A percentile compares a stretch with the other conserved stretches of the same genome.
These are phyloP conservation scores for Suillus brevipes DNA, from an alignment of 768 basidiomycete species.

Conservation along the genomic window DNA sequence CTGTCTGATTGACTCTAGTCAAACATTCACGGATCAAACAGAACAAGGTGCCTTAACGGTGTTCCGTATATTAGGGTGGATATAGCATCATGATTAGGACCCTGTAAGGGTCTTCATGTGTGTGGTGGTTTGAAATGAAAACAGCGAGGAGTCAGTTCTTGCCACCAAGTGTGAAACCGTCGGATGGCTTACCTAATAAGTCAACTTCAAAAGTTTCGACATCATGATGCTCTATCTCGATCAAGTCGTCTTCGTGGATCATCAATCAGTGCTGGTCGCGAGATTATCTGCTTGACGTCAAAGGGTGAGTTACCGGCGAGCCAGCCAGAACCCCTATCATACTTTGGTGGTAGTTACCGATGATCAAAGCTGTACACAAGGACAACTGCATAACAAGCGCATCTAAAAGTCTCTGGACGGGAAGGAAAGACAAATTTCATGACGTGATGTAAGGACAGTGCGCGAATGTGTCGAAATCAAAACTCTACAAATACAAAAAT, in stretches of 20 bases:
- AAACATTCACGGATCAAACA: not conserved
- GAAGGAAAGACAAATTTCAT: not conserved
- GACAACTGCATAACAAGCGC: not conserved
- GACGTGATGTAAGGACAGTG: not conserved
- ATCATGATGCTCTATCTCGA: not conserved
- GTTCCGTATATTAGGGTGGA: not conserved
- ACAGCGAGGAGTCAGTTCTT: not conserved
- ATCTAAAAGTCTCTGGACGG: not conserved
- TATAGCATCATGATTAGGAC: not conserved
- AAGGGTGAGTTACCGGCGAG: not conserved
- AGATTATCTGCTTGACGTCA: not conserved
- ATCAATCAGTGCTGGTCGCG: not conserved
- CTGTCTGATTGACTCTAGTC: not conserved
- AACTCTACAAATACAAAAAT: slow-evolving; percentile 1
- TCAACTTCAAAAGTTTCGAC: not conserved
- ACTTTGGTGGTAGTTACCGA: not conserved
- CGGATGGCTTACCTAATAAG: not conserved
- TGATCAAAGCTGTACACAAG: not conserved
- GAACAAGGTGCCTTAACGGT: not conserved
- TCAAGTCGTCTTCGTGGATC: not conserved
- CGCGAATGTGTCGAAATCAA: not conserved
- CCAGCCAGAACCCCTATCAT: not conserved
- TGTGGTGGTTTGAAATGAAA: not conserved
- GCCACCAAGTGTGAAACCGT: not conserved
- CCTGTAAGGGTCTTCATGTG: not conserved